Percentiles rank a stretch among this genome's conserved stretches.
phyloP scores from a whole-genome alignment of 2,329 filamentous ascomycete genomes.

The Apiospora kogelbergensis region DNA sequence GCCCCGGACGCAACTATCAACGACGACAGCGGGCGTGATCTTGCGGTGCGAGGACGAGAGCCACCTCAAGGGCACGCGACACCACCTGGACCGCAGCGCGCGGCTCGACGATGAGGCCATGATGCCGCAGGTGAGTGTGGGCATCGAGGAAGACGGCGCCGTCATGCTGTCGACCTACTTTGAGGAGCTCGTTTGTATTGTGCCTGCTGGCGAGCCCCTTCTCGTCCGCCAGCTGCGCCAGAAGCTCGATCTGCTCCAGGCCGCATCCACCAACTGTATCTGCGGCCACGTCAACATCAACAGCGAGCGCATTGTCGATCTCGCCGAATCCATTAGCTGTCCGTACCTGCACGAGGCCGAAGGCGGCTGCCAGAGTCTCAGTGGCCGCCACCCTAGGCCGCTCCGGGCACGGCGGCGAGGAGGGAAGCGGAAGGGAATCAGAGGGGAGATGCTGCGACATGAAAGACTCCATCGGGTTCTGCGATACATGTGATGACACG shows the following conservation, averaged over 20 bases:
- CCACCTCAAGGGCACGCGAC: constrained; percentile 8
- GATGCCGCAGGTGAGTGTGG: constrained; percentile 8
- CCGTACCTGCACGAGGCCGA: background rate
- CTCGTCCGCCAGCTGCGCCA: background rate
- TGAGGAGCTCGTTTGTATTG: constrained; percentile 10
- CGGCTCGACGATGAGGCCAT: constrained; percentile 3
- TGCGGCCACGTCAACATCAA: constrained; percentile 6
- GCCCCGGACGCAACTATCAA: background rate
- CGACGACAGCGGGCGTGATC: background rate
- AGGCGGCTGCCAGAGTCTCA: background rate
- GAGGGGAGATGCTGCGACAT: background rate
- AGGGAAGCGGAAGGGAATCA: background rate
- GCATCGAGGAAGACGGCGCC: constrained; percentile 5
- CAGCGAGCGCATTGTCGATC: constrained; percentile 6
- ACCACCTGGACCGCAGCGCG: constrained; percentile 6
- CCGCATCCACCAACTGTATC: constrained; percentile 4
- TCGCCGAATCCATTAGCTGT: constrained; percentile 6
- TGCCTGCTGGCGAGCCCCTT: background rate
- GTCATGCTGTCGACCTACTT: constrained; percentile 10
- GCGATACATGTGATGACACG: constrained; percentile 9
- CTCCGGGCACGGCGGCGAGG: background rate
- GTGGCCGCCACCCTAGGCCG: background rate
- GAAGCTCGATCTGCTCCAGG: constrained; percentile 11
- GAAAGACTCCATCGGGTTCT: constrained; percentile 11
- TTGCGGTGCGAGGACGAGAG: constrained; percentile 11